Conservation (phyloP, 345 rosid genomes). For the Aquilaria malaccensis region DNA sequence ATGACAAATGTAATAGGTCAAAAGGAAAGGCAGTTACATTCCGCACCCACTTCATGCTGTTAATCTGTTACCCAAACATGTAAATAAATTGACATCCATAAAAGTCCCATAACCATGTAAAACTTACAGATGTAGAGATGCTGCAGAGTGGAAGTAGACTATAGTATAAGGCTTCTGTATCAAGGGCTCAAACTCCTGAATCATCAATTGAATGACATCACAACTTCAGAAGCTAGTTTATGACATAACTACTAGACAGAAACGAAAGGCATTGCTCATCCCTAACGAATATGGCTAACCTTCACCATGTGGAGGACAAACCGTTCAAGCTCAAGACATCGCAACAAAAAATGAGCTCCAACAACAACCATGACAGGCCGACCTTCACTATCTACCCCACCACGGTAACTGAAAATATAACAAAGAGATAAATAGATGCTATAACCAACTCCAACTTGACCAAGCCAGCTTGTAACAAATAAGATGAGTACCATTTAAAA, state of each 20-base stretch:
- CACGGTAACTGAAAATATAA: constrained; percentile 67
- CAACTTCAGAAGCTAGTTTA: constrained; percentile 5
- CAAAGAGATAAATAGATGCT: constrained; percentile 12
- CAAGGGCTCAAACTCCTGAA: constrained; percentile 95
- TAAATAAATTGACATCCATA: not conserved
- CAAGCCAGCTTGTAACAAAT: constrained; percentile 8
- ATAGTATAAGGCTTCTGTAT: constrained; percentile 92
- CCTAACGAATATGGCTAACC: constrained; percentile 27
- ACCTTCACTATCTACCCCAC: constrained; percentile 95
- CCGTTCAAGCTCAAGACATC: constrained; percentile 93
- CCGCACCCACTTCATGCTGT: no score
- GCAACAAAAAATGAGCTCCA: constrained; percentile 93
- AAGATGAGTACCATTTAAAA: not conserved
- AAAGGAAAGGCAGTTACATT: no score
- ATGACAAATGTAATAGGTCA: no score
- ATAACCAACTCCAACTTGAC: constrained; percentile 4
- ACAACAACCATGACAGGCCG: constrained; percentile 96
- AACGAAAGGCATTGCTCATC: no score
- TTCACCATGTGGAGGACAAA: constrained; percentile 76
- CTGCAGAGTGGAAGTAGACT: constrained; percentile 91
- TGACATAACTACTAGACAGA: no score
- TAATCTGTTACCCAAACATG: not conserved
- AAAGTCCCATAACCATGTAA: constrained; percentile 8
- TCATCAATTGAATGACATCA: constrained; percentile 10
- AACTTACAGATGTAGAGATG: constrained; percentile 91